Conservation (phyloP, 2,329 filamentous ascomycete genomes). For the Fusarium sp. region DNA sequence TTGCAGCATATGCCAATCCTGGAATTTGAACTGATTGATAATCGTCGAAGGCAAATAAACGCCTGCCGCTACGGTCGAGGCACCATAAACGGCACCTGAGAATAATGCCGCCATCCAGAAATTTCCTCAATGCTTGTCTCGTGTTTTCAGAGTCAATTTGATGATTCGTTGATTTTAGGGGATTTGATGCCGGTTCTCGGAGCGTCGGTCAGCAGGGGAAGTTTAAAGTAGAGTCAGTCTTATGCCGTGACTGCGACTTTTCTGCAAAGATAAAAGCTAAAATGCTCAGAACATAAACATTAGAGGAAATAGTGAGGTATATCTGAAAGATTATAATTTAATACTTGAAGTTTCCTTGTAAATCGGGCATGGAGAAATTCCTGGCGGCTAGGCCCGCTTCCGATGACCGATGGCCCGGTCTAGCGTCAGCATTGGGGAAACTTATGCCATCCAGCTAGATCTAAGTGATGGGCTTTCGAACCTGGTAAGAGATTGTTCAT, state of each 20-base stretch:
- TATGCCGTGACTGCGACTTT: not conserved
- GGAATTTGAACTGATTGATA: constrained; percentile 71
- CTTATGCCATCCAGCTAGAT: constrained; percentile 25
- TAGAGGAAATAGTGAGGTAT: not conserved
- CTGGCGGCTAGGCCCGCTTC: not conserved
- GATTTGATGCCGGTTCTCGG: constrained; percentile 27
- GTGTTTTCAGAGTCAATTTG: not conserved
- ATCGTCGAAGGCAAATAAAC: constrained; percentile 74
- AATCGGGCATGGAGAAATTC: not conserved
- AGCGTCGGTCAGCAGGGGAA: constrained; percentile 3
- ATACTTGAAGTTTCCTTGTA: no score
- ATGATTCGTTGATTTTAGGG: not conserved
- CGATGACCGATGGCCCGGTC: constrained; percentile 4
- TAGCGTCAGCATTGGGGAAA: constrained; percentile 26
- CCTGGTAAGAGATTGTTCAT: no score
- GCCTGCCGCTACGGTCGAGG: constrained; percentile 72
- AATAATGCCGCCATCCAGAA: constrained; percentile 55
- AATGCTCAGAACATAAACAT: no score
- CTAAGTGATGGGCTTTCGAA: no score
- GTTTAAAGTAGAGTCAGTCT: not conserved
- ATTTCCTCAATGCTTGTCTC: not conserved
- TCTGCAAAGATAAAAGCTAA: not conserved
- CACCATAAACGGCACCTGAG: constrained; percentile 73
- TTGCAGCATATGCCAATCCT: constrained; percentile 77
- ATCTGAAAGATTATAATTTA: no score